phyloP scores from a whole-genome alignment of 2,329 filamentous ascomycete species.

The Monosporascus sp. region DNA sequence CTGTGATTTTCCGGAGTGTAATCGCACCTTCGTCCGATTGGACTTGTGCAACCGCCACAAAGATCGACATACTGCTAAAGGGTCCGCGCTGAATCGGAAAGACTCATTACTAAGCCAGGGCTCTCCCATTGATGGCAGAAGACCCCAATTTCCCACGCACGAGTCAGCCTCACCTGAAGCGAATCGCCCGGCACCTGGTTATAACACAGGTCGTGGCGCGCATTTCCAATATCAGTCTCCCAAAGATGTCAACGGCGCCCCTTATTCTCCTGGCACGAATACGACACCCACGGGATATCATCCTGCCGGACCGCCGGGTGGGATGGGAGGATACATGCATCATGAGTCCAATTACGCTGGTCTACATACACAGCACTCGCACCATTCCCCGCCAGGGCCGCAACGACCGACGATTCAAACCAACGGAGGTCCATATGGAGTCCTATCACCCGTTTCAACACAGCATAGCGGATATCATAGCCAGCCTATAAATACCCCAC shows the following conservation, averaged over 20 bases:
- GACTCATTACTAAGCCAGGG: slow-evolving; percentile 56
- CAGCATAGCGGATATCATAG: slow-evolving; percentile 41
- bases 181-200: slow-evolving; percentile 37
- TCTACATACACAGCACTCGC: slow-evolving; percentile 26
- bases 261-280: slow-evolving; percentile 41
- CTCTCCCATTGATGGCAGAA: slow-evolving; percentile 36
- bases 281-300: slow-evolving; percentile 34
- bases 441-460: slow-evolving; percentile 46
- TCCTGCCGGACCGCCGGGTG: slow-evolving; percentile 28
- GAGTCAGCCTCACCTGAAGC: slow-evolving; percentile 43
- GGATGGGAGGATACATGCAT: slow-evolving; percentile 38
- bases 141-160: slow-evolving; percentile 33
- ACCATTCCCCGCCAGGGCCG: slow-evolving; percentile 37
- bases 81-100: slow-evolving; percentile 69
- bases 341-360: slow-evolving; percentile 32
- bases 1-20: slow-evolving; percentile 88
- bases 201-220: slow-evolving; percentile 32
- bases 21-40: slow-evolving; percentile 84
- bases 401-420: slow-evolving; percentile 42
- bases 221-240: slow-evolving; percentile 42
- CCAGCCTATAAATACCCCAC: slow-evolving; percentile 40
- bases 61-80: slow-evolving; percentile 74
- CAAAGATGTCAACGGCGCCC: slow-evolving; percentile 37
- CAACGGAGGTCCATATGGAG: slow-evolving; percentile 42
- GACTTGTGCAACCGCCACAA: slow-evolving; percentile 84